Evolutionary conservation across 345 rosid genomes (phyloP), one percentile per base, ranked within the genome.

Genomic region (thale cress (Arabidopsis thaliana)): DNA sequence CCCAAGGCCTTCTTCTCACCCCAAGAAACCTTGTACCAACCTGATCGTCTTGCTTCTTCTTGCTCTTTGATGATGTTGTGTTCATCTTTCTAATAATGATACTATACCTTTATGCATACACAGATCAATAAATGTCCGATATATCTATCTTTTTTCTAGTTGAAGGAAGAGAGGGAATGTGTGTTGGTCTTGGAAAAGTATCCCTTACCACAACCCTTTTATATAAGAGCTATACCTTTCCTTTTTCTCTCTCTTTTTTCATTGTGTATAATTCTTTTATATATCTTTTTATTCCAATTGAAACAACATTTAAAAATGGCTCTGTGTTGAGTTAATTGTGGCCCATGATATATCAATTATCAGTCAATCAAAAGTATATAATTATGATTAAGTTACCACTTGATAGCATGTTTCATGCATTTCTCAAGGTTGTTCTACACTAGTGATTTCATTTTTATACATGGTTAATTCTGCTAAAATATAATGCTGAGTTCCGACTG

Each of bases 1-100:
- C 96, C 96, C 96, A 91, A 24, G 96, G 96, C 71, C 96, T 71
- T n/a, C 96, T 75, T 60, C 97, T 64, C 2, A 91, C 97, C 6
- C 97, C 97, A 11, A 91, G 82, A 81, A 87, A 91, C 76, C 86
- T 84, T 51, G 45, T 77, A 8, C 84, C 81, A 7, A 28, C 67
- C 30, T 28, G 32, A 28, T 62, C 65, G 41, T 78, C 81, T 64
- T 78, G 69, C 37, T 84, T 87, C 83, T 83, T 90, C 76, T 83
- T 87, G 84, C 79, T 59, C 82, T 83, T 89, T 28, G 86, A 62
- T 5, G 85, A 73, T 59, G 89, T 59, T 45, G 86, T 81, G 76
- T 77, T 83, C 90, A 88, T 88, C 58, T 28, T 78, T 65, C 4
- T 42, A 45, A 8, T 42, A 45, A 8, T 63, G 53, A 63, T 28